Conservation (phyloP, 2,329 filamentous ascomycete genomes). For the Aspergillus sp. region DNA sequence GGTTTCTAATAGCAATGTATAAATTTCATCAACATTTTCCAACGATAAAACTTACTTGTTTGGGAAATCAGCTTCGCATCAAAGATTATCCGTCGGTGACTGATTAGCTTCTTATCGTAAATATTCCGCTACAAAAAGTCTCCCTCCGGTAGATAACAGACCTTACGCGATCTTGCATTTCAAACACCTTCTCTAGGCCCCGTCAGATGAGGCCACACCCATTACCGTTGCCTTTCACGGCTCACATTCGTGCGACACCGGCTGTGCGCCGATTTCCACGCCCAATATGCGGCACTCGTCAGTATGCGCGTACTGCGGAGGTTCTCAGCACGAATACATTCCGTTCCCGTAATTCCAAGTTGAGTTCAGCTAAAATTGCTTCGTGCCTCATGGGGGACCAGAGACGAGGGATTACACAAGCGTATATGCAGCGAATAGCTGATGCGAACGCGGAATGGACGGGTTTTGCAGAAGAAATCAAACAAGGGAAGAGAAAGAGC, state of each 20-base stretch:
- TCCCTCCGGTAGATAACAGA: neutral
- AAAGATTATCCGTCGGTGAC: constrained; percentile 22
- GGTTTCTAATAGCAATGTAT: too few species aligned
- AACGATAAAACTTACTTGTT: neutral
- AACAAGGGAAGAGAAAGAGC: constrained; percentile 43
- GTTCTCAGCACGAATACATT: constrained; percentile 18
- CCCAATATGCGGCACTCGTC: constrained; percentile 22
- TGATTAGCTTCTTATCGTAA: constrained; percentile 21
- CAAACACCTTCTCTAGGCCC: constrained; percentile 1
- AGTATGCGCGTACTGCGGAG: constrained; percentile 24
- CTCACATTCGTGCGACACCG: constrained; percentile 19
- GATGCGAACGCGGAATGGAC: constrained; percentile 45
- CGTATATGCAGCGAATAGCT: constrained; percentile 36
- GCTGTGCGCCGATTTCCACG: constrained; percentile 9
- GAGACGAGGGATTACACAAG: constrained; percentile 39
- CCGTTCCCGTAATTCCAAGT: constrained; percentile 15
- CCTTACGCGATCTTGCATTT: neutral
- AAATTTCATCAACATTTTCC: neutral
- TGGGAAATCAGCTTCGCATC: constrained; percentile 17
- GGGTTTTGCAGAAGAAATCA: constrained; percentile 42
- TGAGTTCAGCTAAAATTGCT: constrained; percentile 6
- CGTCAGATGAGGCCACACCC: constrained; percentile 29
- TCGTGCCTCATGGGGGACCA: constrained; percentile 15
- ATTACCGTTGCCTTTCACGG: constrained; percentile 22
- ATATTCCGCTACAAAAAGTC: neutral